These are phyloP conservation scores for Erigeron canadensis DNA, from an alignment of 129 eudicot genomes.

Conservation along the genomic window DNA sequence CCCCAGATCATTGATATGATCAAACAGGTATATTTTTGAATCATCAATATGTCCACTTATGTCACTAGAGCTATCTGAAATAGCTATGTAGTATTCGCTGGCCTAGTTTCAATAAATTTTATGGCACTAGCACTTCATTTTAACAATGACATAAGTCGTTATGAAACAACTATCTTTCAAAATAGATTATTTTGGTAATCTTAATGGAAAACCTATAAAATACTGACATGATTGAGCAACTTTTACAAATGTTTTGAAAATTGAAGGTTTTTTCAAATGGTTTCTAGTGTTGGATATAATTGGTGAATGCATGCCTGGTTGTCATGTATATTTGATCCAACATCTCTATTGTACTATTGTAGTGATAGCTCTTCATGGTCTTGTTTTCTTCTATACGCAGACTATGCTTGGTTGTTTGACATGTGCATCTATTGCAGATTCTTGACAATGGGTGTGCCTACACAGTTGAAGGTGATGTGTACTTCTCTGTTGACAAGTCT, in stretches of 20 bases:
- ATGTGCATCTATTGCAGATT: constrained; percentile 49
- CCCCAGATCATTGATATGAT: constrained; percentile 87
- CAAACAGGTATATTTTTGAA: constrained; percentile 53
- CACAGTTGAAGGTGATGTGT: constrained; percentile 69
- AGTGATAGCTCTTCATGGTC: constrained; percentile 8
- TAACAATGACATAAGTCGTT: neutral
- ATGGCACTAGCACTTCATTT: neutral
- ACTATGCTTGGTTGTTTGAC: neutral
- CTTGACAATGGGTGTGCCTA: constrained; percentile 85
- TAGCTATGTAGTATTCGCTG: neutral
- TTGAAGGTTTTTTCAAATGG: neutral
- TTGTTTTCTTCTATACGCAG: neutral
- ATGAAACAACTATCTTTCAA: neutral
- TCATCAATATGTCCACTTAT: neutral
- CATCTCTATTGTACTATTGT: neutral
- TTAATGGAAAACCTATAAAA: neutral
- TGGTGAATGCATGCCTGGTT: neutral
- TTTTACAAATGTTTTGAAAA: neutral
- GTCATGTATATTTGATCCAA: neutral
- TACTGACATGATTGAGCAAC: neutral
- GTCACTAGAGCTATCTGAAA: neutral
- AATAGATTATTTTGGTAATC: neutral
- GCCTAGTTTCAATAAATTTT: neutral
- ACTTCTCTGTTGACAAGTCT: constrained; percentile 81
- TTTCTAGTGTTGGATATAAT: neutral